These are phyloP conservation scores for Trypanosoma melophagium DNA, from an alignment of 208 protist genomes.

Conservation along the genomic window DNA sequence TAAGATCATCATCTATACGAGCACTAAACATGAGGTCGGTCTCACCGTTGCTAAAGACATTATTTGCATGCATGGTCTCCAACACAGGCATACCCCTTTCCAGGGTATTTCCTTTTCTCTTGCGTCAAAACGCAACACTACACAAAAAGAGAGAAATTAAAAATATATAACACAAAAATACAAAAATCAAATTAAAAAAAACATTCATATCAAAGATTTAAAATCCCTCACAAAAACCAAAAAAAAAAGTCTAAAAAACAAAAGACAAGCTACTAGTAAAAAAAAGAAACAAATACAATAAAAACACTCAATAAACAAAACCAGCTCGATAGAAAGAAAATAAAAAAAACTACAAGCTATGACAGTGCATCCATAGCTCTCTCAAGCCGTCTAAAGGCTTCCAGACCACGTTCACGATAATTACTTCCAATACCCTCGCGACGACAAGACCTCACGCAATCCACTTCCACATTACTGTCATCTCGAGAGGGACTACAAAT, in stretches of 20 bases:
- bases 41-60: not conserved
- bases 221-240: not conserved
- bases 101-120: not conserved
- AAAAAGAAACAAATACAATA: not conserved
- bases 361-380: constrained; percentile 25
- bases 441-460: not conserved
- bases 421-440: constrained; percentile 10
- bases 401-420: constrained; percentile 20
- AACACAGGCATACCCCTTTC: not conserved
- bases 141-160: not conserved
- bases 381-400: constrained; percentile 33
- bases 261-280: too few relatives aligned
- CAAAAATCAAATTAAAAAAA: not conserved
- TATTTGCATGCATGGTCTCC: not conserved
- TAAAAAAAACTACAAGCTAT: not conserved
- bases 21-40: not conserved
- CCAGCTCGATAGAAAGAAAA: constrained; percentile 14
- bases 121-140: not conserved
- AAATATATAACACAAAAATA: not conserved
- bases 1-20: not conserved
- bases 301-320: not conserved
- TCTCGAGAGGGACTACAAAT: not conserved
- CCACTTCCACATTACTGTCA: not conserved
- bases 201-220: too few relatives aligned
- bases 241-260: not conserved